Conservation (phyloP, 2,329 filamentous ascomycete genomes). For the Macroventuria anomochaeta region DNA sequence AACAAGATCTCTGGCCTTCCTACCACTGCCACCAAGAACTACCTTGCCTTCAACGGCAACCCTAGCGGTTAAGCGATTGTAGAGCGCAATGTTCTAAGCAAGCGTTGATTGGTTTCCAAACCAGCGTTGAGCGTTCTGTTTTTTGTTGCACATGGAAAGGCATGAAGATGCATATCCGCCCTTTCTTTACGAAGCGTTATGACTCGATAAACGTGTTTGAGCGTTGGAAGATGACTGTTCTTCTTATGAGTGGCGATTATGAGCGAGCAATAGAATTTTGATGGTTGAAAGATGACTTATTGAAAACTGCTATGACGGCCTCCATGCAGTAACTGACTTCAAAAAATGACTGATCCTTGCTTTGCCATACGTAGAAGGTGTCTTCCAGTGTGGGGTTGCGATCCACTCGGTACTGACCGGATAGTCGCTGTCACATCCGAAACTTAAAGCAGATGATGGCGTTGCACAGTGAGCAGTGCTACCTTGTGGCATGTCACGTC, state of each 20-base stretch:
- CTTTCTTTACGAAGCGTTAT: background rate
- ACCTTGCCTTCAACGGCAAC: conserved; percentile 63
- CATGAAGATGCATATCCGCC: background rate
- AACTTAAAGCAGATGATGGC: background rate
- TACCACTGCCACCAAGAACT: conserved; percentile 56
- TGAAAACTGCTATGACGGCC: no score
- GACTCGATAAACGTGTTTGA: background rate
- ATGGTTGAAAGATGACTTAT: background rate
- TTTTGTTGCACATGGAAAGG: background rate
- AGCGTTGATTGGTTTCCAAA: background rate
- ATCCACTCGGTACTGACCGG: background rate
- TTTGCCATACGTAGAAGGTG: background rate
- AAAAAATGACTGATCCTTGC: background rate
- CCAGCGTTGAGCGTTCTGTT: background rate
- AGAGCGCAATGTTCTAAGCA: background rate
- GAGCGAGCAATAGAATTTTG: background rate
- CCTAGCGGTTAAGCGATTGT: background rate
- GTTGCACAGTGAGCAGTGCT: background rate
- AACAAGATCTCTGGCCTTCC: conserved; percentile 53
- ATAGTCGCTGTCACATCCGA: background rate
- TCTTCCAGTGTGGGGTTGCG: background rate
- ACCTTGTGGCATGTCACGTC: conserved; percentile 4
- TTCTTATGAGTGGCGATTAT: background rate
- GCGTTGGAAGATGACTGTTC: background rate
- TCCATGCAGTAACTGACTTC: background rate